Evolutionary conservation across 2,329 filamentous ascomycete species (phyloP).

Genomic region (Lachnellula occidentalis): DNA sequence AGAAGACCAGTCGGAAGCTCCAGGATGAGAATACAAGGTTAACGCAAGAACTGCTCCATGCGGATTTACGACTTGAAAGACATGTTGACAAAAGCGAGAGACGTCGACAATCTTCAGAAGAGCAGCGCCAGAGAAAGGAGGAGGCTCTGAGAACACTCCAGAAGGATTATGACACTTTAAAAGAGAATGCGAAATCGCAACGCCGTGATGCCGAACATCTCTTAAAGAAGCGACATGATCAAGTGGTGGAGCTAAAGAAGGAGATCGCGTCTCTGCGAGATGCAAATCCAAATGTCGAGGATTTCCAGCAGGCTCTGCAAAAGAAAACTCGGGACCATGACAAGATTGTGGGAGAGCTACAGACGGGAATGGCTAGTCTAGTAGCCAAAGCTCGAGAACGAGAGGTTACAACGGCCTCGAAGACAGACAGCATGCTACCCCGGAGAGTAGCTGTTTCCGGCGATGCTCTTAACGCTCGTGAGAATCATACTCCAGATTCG

Average conservation of each 20-base stretch:
- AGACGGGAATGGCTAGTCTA: slow-evolving; percentile 16
- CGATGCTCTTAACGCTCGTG: slow-evolving; percentile 9
- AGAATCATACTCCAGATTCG: slow-evolving; percentile 19
- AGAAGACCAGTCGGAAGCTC: slow-evolving; percentile 30
- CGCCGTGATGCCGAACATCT: slow-evolving; percentile 52
- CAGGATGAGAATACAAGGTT: slow-evolving; percentile 29
- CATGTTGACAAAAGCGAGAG: slow-evolving; percentile 31
- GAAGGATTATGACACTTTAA: slow-evolving; percentile 48
- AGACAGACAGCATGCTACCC: background rate
- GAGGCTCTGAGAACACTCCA: slow-evolving; percentile 45
- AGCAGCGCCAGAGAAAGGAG: slow-evolving; percentile 41
- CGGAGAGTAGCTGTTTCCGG: background rate
- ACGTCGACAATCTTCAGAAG: slow-evolving; percentile 40
- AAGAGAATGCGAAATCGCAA: slow-evolving; percentile 47
- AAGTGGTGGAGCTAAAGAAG: slow-evolving; percentile 51
- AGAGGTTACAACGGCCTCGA: background rate
- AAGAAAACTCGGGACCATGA: slow-evolving; percentile 19
- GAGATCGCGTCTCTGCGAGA: slow-evolving; percentile 44
- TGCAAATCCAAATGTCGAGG: slow-evolving; percentile 10
- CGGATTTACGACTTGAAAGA: slow-evolving; percentile 25
- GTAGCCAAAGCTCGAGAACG: slow-evolving; percentile 5
- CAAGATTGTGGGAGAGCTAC: slow-evolving; percentile 14
- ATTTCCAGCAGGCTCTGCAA: slow-evolving; percentile 16
- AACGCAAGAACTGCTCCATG: slow-evolving; percentile 24
- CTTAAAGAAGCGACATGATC: slow-evolving; percentile 50